These are phyloP conservation scores for Testicularia cyperi DNA, from an alignment of 1,284 basidiomycete genomes.

Conservation along the genomic window DNA sequence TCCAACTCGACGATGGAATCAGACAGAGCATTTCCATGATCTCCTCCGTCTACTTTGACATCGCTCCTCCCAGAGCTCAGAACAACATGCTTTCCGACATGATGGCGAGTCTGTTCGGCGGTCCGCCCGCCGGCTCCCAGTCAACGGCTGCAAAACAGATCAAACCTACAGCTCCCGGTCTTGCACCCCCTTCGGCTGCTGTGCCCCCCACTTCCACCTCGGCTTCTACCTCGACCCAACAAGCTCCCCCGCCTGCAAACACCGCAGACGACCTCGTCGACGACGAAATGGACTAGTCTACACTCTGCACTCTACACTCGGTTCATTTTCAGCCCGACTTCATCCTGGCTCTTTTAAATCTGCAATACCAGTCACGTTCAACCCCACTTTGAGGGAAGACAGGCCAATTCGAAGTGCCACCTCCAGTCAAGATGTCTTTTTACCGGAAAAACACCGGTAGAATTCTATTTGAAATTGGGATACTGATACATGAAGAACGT, in stretches of 20 bases:
- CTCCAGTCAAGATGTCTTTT: too few species aligned
- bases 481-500: too few species aligned
- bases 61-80: constrained; percentile 21
- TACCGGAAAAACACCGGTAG: too few species aligned
- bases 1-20: constrained; percentile 28
- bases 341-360: too few species aligned
- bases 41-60: constrained; percentile 31
- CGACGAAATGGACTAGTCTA: constrained; percentile 37
- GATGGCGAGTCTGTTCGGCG: constrained; percentile 43
- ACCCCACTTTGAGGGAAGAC: too few species aligned
- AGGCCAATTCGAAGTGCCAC: too few species aligned
- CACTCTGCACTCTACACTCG: too few species aligned
- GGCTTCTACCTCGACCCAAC: neutral
- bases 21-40: constrained; percentile 27
- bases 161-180: constrained; percentile 5
- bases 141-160: constrained; percentile 1
- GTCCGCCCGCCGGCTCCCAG: neutral
- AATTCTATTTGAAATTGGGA: too few species aligned
- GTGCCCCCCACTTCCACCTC: neutral
- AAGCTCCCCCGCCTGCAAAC: neutral
- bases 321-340: too few species aligned
- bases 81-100: constrained; percentile 48
- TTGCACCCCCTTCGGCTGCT: constrained; percentile 4
- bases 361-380: too few species aligned
- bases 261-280: constrained; percentile 32